These are phyloP conservation scores for Leccinellum rugosiceps DNA, from an alignment of 768 basidiomycete species.

Conservation along the genomic window DNA sequence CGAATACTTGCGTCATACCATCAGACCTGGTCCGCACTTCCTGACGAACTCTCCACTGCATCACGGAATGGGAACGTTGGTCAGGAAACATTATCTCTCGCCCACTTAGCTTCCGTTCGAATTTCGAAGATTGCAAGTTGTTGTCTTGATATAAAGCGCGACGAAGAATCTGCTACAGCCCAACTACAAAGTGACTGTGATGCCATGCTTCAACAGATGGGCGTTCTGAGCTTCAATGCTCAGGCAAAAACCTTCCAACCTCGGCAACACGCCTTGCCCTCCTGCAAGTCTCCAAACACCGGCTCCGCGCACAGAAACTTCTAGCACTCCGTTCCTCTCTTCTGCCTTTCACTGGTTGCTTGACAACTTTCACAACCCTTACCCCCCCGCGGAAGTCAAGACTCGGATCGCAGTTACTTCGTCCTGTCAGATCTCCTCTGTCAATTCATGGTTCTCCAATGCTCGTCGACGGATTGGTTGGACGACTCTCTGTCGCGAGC, in stretches of 20 bases:
- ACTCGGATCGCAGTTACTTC: constrained; percentile 22
- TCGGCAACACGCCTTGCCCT: neutral
- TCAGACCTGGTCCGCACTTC: too few relatives aligned
- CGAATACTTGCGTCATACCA: too few relatives aligned
- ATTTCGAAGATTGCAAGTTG: too few relatives aligned
- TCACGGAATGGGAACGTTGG: too few relatives aligned
- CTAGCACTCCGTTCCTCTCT: neutral
- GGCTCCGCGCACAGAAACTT: too few relatives aligned
- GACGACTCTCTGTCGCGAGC: constrained; percentile 38
- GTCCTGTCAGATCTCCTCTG: constrained; percentile 19
- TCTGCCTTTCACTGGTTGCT: constrained; percentile 42
- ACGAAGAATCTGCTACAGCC: neutral
- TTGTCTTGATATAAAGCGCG: neutral
- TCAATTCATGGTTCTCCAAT: constrained; percentile 49
- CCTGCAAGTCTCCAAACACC: neutral
- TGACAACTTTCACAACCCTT: constrained; percentile 48
- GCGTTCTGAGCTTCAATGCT: neutral
- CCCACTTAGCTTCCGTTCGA: neutral
- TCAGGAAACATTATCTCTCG: neutral
- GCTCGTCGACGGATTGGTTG: constrained; percentile 52
- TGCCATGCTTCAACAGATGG: constrained; percentile 4
- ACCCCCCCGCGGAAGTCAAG: constrained; percentile 36
- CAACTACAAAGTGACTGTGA: constrained; percentile 3
- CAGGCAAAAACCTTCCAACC: neutral
- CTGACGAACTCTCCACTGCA: too few relatives aligned